A percentile compares a stretch with the other conserved stretches of the same genome.
These are phyloP conservation scores for Suillus clintonianus DNA, from an alignment of 768 basidiomycete species.

Conservation along the genomic window DNA sequence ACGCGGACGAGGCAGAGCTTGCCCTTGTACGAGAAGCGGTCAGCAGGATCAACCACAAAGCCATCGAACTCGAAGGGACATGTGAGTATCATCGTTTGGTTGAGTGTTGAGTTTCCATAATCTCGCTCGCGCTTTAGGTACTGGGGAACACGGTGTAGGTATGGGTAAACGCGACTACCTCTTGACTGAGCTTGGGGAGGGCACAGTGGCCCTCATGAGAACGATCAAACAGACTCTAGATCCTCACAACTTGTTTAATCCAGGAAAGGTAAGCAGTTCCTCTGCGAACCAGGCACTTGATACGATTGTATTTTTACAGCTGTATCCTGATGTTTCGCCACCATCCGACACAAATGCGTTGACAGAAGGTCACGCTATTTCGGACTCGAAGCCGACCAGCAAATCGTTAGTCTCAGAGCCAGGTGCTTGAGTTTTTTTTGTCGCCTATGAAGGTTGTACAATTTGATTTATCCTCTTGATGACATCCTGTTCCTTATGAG, in stretches of 20 bases:
- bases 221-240: conserved; percentile 48
- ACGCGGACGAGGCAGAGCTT: conserved; percentile 39
- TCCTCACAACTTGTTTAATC: conserved; percentile 49
- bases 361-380: not conserved
- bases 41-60: conserved; percentile 34
- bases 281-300: not conserved
- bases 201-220: conserved; percentile 54
- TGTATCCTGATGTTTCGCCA: conserved; percentile 12
- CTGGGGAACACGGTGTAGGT: conserved; percentile 49
- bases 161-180: conserved; percentile 51
- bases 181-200: conserved; percentile 46
- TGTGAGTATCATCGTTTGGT: conserved; percentile 21
- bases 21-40: conserved; percentile 30
- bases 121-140: conserved; percentile 19
- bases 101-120: not conserved
- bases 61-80: conserved; percentile 38
- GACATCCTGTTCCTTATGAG: not conserved
- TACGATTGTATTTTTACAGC: not conserved
- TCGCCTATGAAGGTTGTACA: not conserved
- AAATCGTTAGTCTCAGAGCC: not conserved
- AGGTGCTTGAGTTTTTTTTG: not conserved
- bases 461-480: not conserved
- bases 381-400: not conserved
- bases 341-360: not conserved
- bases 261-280: conserved; percentile 39